Evolutionary conservation across 1,284 basidiomycete genomes (phyloP).

Genomic region (Phenoliferia sp.): DNA sequence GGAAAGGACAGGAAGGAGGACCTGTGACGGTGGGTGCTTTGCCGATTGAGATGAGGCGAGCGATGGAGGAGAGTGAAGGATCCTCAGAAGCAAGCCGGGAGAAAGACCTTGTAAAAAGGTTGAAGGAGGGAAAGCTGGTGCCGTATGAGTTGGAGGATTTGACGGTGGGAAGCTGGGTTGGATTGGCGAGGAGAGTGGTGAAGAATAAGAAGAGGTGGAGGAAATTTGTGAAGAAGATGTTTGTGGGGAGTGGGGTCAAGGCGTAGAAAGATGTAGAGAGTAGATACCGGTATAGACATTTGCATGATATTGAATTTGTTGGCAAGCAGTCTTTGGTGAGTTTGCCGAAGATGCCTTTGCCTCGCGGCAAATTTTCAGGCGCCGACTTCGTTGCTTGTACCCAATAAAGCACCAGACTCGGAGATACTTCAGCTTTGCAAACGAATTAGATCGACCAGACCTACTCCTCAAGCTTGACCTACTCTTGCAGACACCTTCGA

Average conservation of each 20-base stretch:
- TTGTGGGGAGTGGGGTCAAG: conserved; percentile 42
- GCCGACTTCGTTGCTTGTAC: no score
- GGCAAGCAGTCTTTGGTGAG: no score
- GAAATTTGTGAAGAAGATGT: conserved; percentile 66
- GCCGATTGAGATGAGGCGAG: conserved; percentile 31
- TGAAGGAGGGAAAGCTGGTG: conserved; percentile 39
- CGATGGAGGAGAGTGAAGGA: background rate
- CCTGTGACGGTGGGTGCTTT: conserved; percentile 34
- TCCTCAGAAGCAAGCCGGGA: background rate
- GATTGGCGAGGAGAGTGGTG: conserved; percentile 61
- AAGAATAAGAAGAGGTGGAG: conserved; percentile 59
- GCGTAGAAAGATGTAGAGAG: background rate
- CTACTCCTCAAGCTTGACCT: no score
- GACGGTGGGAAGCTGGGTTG: conserved; percentile 72
- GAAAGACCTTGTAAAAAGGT: background rate
- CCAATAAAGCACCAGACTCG: no score
- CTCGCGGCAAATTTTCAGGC: no score
- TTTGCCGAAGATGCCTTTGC: no score
- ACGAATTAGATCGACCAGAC: no score
- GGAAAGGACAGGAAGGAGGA: background rate
- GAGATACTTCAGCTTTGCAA: no score
- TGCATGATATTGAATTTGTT: no score
- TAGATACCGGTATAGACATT: background rate
- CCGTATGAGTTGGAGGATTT: conserved; percentile 67
- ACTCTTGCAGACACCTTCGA: no score